phyloP scores from a whole-genome alignment of 768 basidiomycete species.

The Cystobasidium ongulense region DNA sequence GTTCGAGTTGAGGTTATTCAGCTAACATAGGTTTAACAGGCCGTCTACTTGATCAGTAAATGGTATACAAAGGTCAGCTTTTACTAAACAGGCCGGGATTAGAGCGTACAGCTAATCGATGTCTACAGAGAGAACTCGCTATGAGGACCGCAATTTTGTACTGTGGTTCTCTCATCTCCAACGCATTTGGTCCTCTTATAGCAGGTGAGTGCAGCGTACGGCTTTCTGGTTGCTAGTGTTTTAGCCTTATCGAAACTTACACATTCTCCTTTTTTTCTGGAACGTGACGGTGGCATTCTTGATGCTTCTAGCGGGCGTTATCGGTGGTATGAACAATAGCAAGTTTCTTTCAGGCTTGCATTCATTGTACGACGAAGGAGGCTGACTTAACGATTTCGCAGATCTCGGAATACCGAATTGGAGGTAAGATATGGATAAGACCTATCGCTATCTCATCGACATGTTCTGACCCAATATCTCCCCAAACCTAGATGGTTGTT shows the following conservation, averaged over 20 bases:
- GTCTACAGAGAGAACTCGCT: slow-evolving; percentile 53
- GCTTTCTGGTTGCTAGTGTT: too few relatives aligned
- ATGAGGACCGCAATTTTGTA: slow-evolving; percentile 59
- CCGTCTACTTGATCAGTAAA: slow-evolving; percentile 58
- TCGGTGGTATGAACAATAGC: slow-evolving; percentile 60
- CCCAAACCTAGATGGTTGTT: slow-evolving; percentile 33
- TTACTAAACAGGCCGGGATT: neutral
- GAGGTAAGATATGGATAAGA: slow-evolving; percentile 51
- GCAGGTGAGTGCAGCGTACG: too few relatives aligned
- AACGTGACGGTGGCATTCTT: too few relatives aligned
- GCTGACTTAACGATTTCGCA: neutral
- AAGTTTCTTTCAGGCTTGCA: neutral
- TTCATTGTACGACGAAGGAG: neutral
- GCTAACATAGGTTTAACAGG: slow-evolving; percentile 62
- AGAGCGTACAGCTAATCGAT: neutral
- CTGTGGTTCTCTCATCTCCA: slow-evolving; percentile 67
- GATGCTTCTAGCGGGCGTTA: slow-evolving; percentile 64
- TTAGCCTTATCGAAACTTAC: too few relatives aligned
- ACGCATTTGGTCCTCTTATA: slow-evolving; percentile 71
- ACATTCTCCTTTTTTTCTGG: too few relatives aligned
- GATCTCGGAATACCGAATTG: slow-evolving; percentile 62
- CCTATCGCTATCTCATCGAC: neutral
- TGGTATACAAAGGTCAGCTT: slow-evolving; percentile 61
- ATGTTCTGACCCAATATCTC: neutral
- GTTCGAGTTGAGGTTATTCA: too few relatives aligned